Conservation (phyloP, 805 yeast genomes). For the Candida railenensis region DNA sequence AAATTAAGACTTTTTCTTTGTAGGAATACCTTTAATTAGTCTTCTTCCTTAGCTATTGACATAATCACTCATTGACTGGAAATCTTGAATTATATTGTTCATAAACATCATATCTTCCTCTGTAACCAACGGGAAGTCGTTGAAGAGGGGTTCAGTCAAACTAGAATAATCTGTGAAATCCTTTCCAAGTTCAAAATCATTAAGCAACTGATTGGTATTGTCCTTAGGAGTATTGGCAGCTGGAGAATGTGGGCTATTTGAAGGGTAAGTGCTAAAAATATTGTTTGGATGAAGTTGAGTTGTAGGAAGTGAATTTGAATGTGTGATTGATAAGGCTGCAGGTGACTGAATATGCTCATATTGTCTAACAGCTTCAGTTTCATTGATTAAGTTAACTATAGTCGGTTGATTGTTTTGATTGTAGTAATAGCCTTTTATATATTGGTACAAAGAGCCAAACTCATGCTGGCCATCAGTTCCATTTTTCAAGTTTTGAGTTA, state of each 20-base stretch:
- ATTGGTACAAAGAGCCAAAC: conserved; percentile 1
- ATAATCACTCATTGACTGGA: conserved; percentile 2
- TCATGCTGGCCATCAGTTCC: not conserved
- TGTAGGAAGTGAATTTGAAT: not conserved
- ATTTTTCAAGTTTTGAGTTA: conserved; percentile 6
- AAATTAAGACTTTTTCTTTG: no score
- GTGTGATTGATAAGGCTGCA: not conserved
- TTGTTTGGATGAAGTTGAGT: no score
- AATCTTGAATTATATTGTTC: conserved; percentile 14
- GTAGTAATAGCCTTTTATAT: not conserved
- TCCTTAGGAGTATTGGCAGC: not conserved
- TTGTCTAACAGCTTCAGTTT: not conserved
- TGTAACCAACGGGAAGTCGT: conserved; percentile 10
- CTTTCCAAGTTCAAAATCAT: conserved; percentile 3
- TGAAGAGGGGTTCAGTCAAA: not conserved
- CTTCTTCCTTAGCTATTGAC: not conserved
- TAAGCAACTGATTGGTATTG: not conserved
- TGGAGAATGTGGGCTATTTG: not conserved
- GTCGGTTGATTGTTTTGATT: not conserved
- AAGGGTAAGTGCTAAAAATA: no score
- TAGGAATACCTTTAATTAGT: not conserved
- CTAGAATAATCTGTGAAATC: not conserved
- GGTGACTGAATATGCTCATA: not conserved
- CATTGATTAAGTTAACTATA: not conserved
- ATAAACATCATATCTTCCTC: conserved; percentile 19